Percentiles rank a stretch among this genome's conserved stretches.
Conservation (phyloP, 192 early-diverging fungal genomes). For the Dissophora globulifera region DNA sequence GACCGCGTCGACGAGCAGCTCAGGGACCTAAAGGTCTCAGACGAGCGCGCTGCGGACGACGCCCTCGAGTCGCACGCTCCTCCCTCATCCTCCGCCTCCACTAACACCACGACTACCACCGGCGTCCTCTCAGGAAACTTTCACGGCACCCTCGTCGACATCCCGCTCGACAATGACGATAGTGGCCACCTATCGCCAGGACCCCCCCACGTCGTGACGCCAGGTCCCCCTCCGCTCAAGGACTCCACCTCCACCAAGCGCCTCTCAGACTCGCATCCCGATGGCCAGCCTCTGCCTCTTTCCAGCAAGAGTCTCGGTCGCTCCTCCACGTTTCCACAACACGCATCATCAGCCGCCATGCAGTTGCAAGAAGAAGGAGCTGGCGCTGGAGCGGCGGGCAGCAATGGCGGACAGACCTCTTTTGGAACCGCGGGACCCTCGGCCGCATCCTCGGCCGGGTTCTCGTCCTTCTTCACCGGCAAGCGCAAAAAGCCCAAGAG, state of each 20-base stretch:
- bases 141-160: slow-evolving; percentile 40
- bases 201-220: slow-evolving; percentile 15
- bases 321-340: slow-evolving; percentile 12
- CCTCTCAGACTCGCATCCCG: slow-evolving; percentile 3
- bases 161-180: slow-evolving; percentile 21
- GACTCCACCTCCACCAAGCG: slow-evolving; percentile 24
- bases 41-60: slow-evolving; percentile 7
- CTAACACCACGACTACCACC: background rate
- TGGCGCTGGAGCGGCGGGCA: too few relatives aligned
- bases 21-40: slow-evolving; percentile 39
- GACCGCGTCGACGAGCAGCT: slow-evolving; percentile 40
- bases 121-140: slow-evolving; percentile 14
- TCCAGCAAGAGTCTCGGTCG: slow-evolving; percentile 3
- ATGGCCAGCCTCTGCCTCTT: background rate
- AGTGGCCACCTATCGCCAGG: slow-evolving; percentile 33
- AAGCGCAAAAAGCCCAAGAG: slow-evolving; percentile 65
- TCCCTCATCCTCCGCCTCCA: too few relatives aligned
- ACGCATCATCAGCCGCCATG: background rate
- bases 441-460: slow-evolving; percentile 24
- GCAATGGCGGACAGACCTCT: background rate
- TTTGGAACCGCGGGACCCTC: slow-evolving; percentile 13
- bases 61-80: background rate
- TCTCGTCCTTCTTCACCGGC: slow-evolving; percentile 40
- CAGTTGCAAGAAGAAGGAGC: slow-evolving; percentile 16
- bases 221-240: slow-evolving; percentile 29